Evolutionary conservation across 75 land plant genomes (phyloP).

Genomic region (Adiantum capillusveneris): DNA sequence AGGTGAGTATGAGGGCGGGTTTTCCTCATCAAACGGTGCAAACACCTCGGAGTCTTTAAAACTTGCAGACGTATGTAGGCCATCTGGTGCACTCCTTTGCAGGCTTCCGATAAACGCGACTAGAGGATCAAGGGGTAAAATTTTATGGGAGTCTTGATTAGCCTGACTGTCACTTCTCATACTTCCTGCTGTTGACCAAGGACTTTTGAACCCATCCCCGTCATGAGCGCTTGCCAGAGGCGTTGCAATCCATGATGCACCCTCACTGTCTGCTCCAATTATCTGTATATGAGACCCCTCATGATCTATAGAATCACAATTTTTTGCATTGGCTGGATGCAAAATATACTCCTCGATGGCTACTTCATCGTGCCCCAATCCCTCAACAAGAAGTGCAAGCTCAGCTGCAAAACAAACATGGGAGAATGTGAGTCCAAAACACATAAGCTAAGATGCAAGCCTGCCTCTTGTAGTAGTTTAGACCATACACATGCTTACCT

Average conservation of each 20-base stretch:
- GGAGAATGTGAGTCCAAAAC: too few species aligned
- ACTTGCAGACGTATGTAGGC: neutral
- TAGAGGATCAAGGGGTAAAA: neutral
- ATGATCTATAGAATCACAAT: slow-evolving; percentile 14
- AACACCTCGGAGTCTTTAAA: neutral
- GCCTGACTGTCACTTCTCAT: too few species aligned
- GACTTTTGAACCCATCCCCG: neutral
- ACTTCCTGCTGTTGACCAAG: neutral
- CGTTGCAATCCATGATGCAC: slow-evolving; percentile 28
- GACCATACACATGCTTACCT: too few species aligned
- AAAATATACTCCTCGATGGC: slow-evolving; percentile 18
- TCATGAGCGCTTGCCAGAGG: slow-evolving; percentile 11
- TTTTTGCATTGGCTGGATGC: slow-evolving; percentile 10
- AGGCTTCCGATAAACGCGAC: neutral
- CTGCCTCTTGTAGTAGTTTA: too few species aligned
- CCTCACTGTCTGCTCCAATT: slow-evolving; percentile 23
- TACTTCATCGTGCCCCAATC: slow-evolving; percentile 6
- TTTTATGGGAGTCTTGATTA: neutral
- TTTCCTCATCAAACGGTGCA: slow-evolving; percentile 1
- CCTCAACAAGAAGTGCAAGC: slow-evolving; percentile 24
- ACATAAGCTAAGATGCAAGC: too few species aligned
- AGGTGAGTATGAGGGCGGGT: neutral
- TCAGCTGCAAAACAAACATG: slow-evolving; percentile 23
- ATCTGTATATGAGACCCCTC: slow-evolving; percentile 14
- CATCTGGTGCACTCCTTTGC: neutral